Conservation (phyloP, 495 filamentous ascomycete genomes). For the Aspergillus avenaceus region DNA sequence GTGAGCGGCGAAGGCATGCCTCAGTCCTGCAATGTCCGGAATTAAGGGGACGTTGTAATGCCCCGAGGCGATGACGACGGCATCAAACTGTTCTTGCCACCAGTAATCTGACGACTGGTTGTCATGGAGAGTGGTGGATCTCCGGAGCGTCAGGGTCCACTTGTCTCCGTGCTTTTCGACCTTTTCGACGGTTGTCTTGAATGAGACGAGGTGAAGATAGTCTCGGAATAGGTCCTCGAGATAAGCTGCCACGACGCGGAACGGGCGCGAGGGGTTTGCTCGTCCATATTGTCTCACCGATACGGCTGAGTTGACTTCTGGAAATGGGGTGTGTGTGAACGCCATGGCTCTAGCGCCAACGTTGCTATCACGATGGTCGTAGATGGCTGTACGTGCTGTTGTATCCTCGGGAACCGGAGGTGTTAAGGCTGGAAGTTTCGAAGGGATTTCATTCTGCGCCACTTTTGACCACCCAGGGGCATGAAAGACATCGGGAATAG, state of each 20-base stretch:
- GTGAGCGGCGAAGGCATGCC: constrained; percentile 2
- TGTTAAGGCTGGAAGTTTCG: constrained; percentile 10
- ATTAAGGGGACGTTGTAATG: constrained; percentile 69
- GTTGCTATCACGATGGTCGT: constrained; percentile 27
- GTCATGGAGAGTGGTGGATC: constrained; percentile 12
- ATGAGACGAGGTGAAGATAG: constrained; percentile 18
- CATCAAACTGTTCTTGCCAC: constrained; percentile 50
- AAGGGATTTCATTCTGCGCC: constrained; percentile 5
- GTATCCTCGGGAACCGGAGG: constrained; percentile 17
- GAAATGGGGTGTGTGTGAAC: constrained; percentile 28
- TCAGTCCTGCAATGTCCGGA: constrained; percentile 44
- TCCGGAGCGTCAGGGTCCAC: constrained; percentile 23
- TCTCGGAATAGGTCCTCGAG: constrained; percentile 23
- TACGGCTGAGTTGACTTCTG: constrained; percentile 16
- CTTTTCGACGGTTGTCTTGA: constrained; percentile 26
- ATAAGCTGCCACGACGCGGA: constrained; percentile 19
- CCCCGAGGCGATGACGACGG: constrained; percentile 70
- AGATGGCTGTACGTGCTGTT: constrained; percentile 21
- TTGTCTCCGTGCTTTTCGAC: constrained; percentile 19
- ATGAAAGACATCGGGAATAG: constrained; percentile 15
- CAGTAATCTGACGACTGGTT: constrained; percentile 19
- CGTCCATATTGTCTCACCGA: constrained; percentile 17
- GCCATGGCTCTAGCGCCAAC: constrained; percentile 25
- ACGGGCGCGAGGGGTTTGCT: constrained; percentile 23
- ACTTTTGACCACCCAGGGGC: neutral